These are phyloP conservation scores for Tulasnella calospora DNA, from an alignment of 768 basidiomycete species.

Conservation along the genomic window DNA sequence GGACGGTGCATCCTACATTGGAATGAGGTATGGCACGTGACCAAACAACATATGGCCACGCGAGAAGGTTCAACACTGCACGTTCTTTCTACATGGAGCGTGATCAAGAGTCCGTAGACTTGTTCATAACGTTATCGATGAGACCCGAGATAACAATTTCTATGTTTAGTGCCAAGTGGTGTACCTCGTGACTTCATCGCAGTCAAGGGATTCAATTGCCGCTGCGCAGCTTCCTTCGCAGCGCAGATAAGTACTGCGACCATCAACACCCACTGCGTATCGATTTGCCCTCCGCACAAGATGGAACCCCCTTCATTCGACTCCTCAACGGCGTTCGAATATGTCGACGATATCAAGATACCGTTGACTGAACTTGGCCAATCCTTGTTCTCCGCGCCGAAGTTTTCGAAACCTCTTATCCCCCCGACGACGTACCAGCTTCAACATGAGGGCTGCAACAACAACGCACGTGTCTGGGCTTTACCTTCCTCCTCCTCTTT, in stretches of 20 bases:
- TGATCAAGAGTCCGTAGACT: no score
- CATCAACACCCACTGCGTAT: background rate
- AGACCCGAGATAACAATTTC: no score
- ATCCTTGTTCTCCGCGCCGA: background rate
- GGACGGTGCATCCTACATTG: constrained; percentile 44
- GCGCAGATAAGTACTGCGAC: no score
- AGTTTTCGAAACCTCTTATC: background rate
- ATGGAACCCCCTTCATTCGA: background rate
- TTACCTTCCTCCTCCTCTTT: background rate
- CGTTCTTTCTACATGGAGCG: no score
- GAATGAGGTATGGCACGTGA: no score
- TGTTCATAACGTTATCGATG: no score
- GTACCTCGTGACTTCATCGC: no score
- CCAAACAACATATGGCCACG: no score
- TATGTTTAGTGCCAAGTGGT: no score
- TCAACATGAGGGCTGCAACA: background rate
- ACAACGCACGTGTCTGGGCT: background rate
- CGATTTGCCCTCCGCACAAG: background rate
- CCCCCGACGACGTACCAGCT: background rate
- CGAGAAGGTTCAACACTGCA: no score
- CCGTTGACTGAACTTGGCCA: background rate
- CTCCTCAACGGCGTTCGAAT: background rate
- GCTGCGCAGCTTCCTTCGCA: no score
- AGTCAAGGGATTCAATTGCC: no score
- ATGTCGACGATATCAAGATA: background rate